Evolutionary conservation across 345 rosid genomes (phyloP), one percentile per base, ranked within the genome.

Genomic region (Camelina neglecta): DNA sequence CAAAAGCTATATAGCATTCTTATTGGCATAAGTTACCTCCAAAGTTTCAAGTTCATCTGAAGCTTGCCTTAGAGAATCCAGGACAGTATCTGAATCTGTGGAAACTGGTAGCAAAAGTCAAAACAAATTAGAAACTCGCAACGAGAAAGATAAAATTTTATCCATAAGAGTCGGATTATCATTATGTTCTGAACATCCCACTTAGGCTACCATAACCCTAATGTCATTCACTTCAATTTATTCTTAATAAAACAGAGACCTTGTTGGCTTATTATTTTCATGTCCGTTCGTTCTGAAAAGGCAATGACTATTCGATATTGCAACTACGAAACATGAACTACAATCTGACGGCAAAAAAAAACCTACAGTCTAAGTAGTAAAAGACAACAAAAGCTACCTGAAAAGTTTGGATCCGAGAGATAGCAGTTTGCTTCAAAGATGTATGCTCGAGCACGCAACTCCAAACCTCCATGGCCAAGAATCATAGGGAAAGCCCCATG

Each of bases 381-480:
- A 61, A 74, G 65, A 71, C 8, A 65, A 16, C 13, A 58, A 69
- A 65, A 65, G 45, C 49, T 82, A 90, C 98, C 97, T 84, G 94
- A 85, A 81, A 82, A 89, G 79, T 76, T 88, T 65, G 89, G 85
- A 82, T 95, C 97, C n/a, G 89, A 89, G 15, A 92, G 85, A 81
- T 84, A 78, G 84, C 99, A 95, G 82, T 89, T 90, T 75, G 96
- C 94, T 84, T 95, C 97, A 70, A 89, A 84, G 64, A 95, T 88
- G 60, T 82, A 91, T 29, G 97, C 99, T 53, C 98, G 91, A 36
- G 94, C 97, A 67, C 90, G 84, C 33, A 95, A 89, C 87, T 92
- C 99, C 76, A 95, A 77, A 59, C 99, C 98, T 75, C 99, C 99
- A 69, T 95, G 93, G 60, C 99, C 98, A 80, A 90, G 94, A 75